phyloP scores from a whole-genome alignment of 192 early-diverging fungal species.

The Umbelopsis isabellina region DNA sequence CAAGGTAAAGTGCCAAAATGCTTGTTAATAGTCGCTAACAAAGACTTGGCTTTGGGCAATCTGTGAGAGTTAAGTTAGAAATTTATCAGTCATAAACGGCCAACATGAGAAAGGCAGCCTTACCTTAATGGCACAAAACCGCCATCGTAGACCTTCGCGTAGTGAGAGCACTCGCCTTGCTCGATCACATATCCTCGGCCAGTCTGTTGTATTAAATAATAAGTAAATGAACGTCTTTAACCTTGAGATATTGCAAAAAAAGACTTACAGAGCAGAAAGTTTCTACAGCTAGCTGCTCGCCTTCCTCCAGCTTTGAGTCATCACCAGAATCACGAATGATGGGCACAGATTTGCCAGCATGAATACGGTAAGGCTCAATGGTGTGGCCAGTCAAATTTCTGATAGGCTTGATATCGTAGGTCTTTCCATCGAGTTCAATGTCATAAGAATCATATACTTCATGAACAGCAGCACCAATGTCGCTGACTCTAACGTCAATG shows the following conservation, averaged over 20 bases:
- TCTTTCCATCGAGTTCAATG: conserved; percentile 92
- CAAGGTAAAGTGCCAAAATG: conserved; percentile 94
- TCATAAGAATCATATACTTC: conserved; percentile 99
- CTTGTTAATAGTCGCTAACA: conserved; percentile 82
- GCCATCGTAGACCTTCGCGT: conserved; percentile 67
- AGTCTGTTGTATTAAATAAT: conserved; percentile 50
- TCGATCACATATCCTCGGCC: conserved; percentile 89
- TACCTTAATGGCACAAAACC: conserved; percentile 70
- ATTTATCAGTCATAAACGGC: not conserved
- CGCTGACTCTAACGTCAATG: conserved; percentile 92
- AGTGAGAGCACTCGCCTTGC: conserved; percentile 92
- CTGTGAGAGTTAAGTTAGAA: conserved; percentile 34
- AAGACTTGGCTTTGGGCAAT: conserved; percentile 70
- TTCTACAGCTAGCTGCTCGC: conserved; percentile 94
- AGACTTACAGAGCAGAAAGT: conserved; percentile 83
- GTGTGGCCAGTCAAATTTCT: conserved; percentile 97
- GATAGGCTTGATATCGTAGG: conserved; percentile 90
- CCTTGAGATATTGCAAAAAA: not conserved
- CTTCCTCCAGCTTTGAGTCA: conserved; percentile 95
- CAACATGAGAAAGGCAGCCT: not conserved
- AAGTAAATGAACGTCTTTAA: not conserved
- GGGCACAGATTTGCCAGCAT: conserved; percentile 93
- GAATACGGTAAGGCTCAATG: conserved; percentile 90
- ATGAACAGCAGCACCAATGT: conserved; percentile 94
- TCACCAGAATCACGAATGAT: conserved; percentile 85